Evolutionary conservation across 106 monocot species (phyloP).

Genomic region (Chionographis japonica): DNA sequence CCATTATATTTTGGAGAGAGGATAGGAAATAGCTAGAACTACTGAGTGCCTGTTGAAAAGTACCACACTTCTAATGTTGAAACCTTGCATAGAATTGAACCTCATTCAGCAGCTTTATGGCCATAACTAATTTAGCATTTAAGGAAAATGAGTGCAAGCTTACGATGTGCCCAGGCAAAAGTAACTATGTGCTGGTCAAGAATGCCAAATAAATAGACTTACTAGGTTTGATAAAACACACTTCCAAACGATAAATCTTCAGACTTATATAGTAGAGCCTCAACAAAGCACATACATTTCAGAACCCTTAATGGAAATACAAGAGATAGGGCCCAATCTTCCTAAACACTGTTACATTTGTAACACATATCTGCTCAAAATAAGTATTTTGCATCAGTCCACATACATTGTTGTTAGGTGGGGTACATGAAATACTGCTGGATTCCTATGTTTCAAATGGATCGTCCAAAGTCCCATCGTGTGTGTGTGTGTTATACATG

Average conservation of each 20-base stretch:
- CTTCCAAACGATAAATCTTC: not conserved
- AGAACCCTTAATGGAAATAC: too few species aligned
- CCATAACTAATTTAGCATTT: not conserved
- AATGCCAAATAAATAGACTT: not conserved
- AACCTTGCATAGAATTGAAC: not conserved
- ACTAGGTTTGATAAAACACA: not conserved
- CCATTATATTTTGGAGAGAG: conserved; percentile 38
- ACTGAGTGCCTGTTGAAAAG: conserved; percentile 54
- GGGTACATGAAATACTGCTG: too few species aligned
- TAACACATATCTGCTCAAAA: too few species aligned
- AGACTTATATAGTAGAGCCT: not conserved
- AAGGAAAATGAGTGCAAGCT: not conserved
- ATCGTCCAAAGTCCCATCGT: too few species aligned
- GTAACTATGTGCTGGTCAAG: not conserved
- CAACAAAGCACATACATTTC: too few species aligned
- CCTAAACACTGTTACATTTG: too few species aligned
- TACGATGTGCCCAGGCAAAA: not conserved
- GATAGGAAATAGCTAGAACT: conserved; percentile 55
- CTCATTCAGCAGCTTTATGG: not conserved
- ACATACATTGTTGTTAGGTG: too few species aligned
- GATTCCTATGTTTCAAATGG: too few species aligned
- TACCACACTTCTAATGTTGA: conserved; percentile 6
- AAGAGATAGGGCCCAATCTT: too few species aligned
- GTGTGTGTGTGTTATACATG: too few species aligned
- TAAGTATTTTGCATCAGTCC: too few species aligned